Percentiles rank a stretch among this genome's conserved stretches.
Conservation (phyloP, 73 alveolate genomes). For the Uronychia setigera region DNA sequence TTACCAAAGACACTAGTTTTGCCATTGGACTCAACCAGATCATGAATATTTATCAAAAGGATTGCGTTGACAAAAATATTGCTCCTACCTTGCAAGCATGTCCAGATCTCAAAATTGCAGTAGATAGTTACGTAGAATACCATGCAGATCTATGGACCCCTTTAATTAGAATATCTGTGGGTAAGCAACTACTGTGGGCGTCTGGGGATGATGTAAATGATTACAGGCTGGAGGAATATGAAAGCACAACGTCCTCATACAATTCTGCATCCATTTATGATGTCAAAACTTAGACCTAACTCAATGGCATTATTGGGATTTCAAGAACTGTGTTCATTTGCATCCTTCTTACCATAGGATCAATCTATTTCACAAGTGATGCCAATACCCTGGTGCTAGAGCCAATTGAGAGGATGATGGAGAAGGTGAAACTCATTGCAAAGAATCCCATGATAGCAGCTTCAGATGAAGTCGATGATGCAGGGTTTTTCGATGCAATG, state of each 20-base stretch:
- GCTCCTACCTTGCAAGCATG: no score
- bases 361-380: conserved; percentile 64
- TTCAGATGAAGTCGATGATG: conserved; percentile 62
- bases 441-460: conserved; percentile 74
- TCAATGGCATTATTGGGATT: conserved; percentile 16
- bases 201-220: conserved; percentile 6
- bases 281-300: conserved; percentile 1
- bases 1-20: neutral
- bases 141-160: neutral
- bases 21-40: neutral
- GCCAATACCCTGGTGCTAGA: conserved; percentile 68
- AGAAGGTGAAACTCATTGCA: conserved; percentile 67
- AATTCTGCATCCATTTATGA: conserved; percentile 27
- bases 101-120: neutral
- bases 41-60: no score
- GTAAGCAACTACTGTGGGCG: neutral
- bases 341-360: conserved; percentile 58
- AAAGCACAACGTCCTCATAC: neutral
- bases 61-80: no score
- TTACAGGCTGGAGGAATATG: conserved; percentile 2
- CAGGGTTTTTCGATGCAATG: conserved; percentile 22
- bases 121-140: neutral
- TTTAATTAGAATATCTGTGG: neutral
- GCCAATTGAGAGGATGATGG: conserved; percentile 77
- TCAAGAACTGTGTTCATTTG: conserved; percentile 69